Evolutionary conservation across 2,329 filamentous ascomycete genomes (phyloP).

Genomic region (Trichoderma afroharzianum): DNA sequence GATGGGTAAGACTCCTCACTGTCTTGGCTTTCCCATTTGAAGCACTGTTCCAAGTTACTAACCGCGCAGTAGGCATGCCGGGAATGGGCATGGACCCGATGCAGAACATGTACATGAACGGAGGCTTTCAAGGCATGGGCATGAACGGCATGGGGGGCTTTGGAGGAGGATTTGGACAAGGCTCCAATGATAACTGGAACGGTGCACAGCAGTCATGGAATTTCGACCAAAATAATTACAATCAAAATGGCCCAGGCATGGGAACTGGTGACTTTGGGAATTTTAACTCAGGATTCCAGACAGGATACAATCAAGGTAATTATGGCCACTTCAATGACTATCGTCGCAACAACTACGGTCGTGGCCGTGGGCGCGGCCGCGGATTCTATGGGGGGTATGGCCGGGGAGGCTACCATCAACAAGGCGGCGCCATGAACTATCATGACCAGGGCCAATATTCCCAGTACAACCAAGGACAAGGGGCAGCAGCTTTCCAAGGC

Average conservation of each 20-base stretch:
- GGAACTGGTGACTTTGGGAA: constrained; percentile 75
- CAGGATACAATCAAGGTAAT: constrained; percentile 80
- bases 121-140: constrained; percentile 75
- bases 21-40: not conserved
- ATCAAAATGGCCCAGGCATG: constrained; percentile 79
- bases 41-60: constrained; percentile 24
- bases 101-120: constrained; percentile 76
- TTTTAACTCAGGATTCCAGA: constrained; percentile 73
- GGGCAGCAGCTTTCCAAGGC: constrained; percentile 13
- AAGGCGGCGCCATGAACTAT: constrained; percentile 40
- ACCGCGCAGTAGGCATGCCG: constrained; percentile 60
- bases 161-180: constrained; percentile 57
- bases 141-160: constrained; percentile 74
- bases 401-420: constrained; percentile 48
- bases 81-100: constrained; percentile 82
- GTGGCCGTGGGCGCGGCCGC: constrained; percentile 63
- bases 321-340: constrained; percentile 82
- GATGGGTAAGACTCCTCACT: constrained; percentile 69
- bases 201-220: constrained; percentile 79
- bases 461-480: constrained; percentile 26
- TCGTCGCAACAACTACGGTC: constrained; percentile 63
- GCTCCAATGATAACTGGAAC: constrained; percentile 77
- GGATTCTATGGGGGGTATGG: constrained; percentile 55
- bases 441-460: constrained; percentile 33
- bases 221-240: constrained; percentile 86